These are phyloP conservation scores for Quercus gilva DNA, from an alignment of 306 rosid genomes.

Conservation along the genomic window DNA sequence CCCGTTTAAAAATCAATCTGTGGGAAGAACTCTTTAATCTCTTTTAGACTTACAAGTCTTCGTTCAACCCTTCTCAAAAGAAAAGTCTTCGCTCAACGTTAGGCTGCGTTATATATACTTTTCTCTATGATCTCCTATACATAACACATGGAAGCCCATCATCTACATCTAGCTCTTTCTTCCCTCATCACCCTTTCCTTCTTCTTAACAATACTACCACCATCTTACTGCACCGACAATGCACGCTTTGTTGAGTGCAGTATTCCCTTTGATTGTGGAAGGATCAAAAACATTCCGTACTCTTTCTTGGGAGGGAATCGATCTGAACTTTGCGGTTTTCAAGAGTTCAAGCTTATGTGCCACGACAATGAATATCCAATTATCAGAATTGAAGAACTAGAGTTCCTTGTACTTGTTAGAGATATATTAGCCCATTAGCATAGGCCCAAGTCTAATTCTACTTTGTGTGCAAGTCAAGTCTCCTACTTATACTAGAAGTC, in stretches of 20 bases:
- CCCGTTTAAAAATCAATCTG: too few species aligned
- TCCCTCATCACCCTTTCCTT: conserved; percentile 11
- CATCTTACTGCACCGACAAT: conserved; percentile 3
- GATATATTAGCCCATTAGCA: too few species aligned
- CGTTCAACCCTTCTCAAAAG: too few species aligned
- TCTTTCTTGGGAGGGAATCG: conserved; percentile 37
- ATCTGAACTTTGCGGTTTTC: conserved; percentile 30
- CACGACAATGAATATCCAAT: background rate
- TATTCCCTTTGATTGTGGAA: conserved; percentile 35
- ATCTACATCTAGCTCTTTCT: background rate
- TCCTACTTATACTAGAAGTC: too few species aligned
- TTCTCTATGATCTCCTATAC: too few species aligned
- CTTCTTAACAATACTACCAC: conserved; percentile 24
- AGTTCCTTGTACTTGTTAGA: conserved; percentile 32
- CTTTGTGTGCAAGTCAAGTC: too few species aligned
- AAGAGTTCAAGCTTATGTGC: conserved; percentile 34
- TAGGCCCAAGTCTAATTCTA: too few species aligned
- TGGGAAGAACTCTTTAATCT: too few species aligned
- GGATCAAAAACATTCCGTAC: conserved; percentile 6
- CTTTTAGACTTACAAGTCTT: too few species aligned
- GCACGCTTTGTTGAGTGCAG: conserved; percentile 21
- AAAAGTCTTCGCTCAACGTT: too few species aligned
- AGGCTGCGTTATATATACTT: too few species aligned
- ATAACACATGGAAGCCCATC: background rate
- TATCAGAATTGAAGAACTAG: conserved; percentile 20